Base-by-base conservation (phyloP, 1,284 basidiomycete genomes). In the Cutaneotrichosporon dermatis region DNA sequence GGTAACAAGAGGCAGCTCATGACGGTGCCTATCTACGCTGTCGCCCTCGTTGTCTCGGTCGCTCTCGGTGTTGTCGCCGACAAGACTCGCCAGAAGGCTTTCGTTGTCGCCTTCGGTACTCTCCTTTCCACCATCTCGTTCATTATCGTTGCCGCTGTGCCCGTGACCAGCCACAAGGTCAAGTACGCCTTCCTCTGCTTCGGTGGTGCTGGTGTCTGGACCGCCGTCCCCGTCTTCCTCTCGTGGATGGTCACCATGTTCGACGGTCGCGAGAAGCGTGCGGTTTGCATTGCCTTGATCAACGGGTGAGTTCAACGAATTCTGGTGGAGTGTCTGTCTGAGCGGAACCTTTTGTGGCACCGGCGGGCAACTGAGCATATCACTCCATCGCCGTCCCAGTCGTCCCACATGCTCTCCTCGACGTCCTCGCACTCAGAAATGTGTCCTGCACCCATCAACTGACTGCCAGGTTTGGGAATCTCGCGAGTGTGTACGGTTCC, bases 11-110 rank as follows among this genome's bases (percentile, higher is more conserved):
- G 70, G 2, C 77, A 79, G 65, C 78, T 75, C 64, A 78, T 78
- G 75, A 79, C 79, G 1, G 78, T 79, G 4, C 79, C 79, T 15
- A 77, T 80, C 62, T 80, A 80, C 69, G 57, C 66, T 11, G 77
- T 79, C 54, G 72, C 79, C 2, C 69, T 79, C 7, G 56, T 71
- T 52, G 68, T 75, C 50, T 70, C 76, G 10, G 60, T 79, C 41
- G 33, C 66, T 37, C 66, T 66, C 51, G 76, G 74, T 33, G 70
- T 66, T 50, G 70, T 67, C 39, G 73, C 78, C 7, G 78, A 79
- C 65, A 55, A 67, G 51, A 74, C 72, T 1, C 58, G 67, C 25
- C 72, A 78, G 55, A 77, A 78, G 62, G 71, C 75, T 4, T 75
- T 61, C 54, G 71, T 75, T 61, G 69, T 72, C 41, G 57, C 76